Conservation (phyloP, 2,329 filamentous ascomycete genomes). For the Aspergillus pseudoviridinutans region DNA sequence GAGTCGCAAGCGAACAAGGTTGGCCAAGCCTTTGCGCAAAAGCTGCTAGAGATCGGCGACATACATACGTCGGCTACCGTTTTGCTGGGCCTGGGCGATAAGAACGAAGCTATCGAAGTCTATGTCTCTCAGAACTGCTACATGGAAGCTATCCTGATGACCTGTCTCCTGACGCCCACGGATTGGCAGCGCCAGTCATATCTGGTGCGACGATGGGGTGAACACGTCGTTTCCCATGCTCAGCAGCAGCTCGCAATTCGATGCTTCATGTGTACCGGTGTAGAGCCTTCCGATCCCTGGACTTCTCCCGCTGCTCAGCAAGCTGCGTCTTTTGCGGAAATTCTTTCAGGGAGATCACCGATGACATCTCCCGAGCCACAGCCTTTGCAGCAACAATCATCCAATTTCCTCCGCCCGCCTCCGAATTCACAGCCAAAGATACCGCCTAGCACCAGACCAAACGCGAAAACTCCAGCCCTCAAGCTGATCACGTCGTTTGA, state of each 20-base stretch:
- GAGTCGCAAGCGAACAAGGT: conserved; percentile 81
- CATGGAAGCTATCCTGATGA: conserved; percentile 88
- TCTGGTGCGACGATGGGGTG: conserved; percentile 91
- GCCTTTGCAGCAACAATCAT: conserved; percentile 27
- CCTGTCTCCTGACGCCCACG: conserved; percentile 73
- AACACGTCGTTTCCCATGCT: conserved; percentile 79
- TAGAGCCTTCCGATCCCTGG: conserved; percentile 83
- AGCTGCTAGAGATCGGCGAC: conserved; percentile 83
- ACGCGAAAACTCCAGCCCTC: conserved; percentile 76
- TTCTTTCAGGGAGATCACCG: conserved; percentile 22
- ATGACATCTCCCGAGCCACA: conserved; percentile 58
- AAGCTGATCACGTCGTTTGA: conserved; percentile 91
- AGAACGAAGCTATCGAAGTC: conserved; percentile 92
- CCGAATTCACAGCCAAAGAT: conserved; percentile 28
- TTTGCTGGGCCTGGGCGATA: conserved; percentile 84
- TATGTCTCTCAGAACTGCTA: conserved; percentile 88
- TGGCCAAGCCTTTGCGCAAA: conserved; percentile 83
- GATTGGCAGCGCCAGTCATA: conserved; percentile 91
- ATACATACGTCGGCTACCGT: conserved; percentile 90
- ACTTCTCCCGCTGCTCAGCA: conserved; percentile 73
- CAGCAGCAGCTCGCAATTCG: conserved; percentile 87
- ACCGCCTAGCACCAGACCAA: conserved; percentile 54
- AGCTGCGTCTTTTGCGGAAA: conserved; percentile 43
- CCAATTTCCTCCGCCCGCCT: conserved; percentile 16
- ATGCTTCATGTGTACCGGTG: conserved; percentile 86